Evolutionary conservation across 768 basidiomycete species (phyloP), one percentile per base, ranked within the genome.

Genomic region (Plicaturopsis crispa): DNA sequence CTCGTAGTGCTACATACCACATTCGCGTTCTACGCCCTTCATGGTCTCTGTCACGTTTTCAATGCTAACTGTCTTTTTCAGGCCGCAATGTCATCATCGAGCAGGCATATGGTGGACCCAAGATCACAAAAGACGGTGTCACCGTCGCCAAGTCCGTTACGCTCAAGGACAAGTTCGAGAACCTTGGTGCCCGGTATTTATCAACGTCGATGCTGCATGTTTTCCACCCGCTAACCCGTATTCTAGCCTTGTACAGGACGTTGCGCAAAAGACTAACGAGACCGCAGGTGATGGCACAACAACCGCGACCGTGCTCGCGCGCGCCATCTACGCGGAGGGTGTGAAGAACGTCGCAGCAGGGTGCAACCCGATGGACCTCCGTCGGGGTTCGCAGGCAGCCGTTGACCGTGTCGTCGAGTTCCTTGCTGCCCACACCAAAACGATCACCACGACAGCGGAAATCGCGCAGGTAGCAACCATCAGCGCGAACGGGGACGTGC

Each of bases 391-490:
- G 7, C 94, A 99, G 58, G 88, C 90, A 7, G 94, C 94, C 34
- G 94, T 99, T 33, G 88, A 94, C 60, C 84, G 86, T 47, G 91
- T 99, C 49, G 84, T 97, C 46, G 77, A 86, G 52, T 92, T 84
- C 69, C 78, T 99, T 47, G 73, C 93, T 42, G 61, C 77, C 13
- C 81, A 97, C 60, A 81, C 94, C 48, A 84, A 91, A 59, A 87
- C 82, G 32, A 90, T 99, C 65, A 99, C 94, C 46, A 99, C 94
- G 28, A 89, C 85, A 12, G 88, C 89, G 19, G 93, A 99, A 69
- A 98, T 99, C 52, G 91, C 94, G 8, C 93, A 97, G 65, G 94
- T 98, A 47, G 93, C 93, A n/a, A 97, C 93, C 49, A 94, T 96
- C 61, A 84, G 81, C 18, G 78, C 87, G 8, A 78, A 78, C 41